Evolutionary conservation across 2,329 filamentous ascomycete genomes (phyloP), one percentile per base, ranked within the genome.

Genomic region (Huntiella abstrusa): DNA sequence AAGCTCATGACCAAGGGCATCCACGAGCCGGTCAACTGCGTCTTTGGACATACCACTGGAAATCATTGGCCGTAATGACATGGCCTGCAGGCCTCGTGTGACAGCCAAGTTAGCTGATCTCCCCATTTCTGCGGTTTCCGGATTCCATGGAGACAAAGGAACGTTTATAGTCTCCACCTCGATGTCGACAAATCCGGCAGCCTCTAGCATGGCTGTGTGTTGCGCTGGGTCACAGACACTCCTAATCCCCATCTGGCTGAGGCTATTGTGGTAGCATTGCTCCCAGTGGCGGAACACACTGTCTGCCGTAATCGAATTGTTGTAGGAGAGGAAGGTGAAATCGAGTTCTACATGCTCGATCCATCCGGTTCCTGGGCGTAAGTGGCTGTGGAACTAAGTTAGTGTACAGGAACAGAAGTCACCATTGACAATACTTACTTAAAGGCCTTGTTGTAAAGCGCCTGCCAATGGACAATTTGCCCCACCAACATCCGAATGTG

Each of bases 291-390:
- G 61, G 12, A 88, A 63, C 22, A 69, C 64, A 5, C 78, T 75
- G 34, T 73, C 62, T 3, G 61, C 53, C 8, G 72, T 67, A 11
- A 82, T 62, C 1, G 74, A 73, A 33, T 70, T 69, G 54, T 83
- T 75, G 52, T 85, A 79, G 56, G 76, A 81, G 44, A 75, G 75
- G 13, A 85, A 84, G 41, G 72, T 67, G 60, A 83, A 83, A 60
- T 96, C 85, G 46, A 96, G 80, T 59, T 96, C 88, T 41, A 93
- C 74, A 54, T 93, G 85, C 61, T 96, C 87, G 47, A 95, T 70
- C 57, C 70, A 73, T 46, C 87, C 88, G 36, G 66, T 70, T 1
- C 79, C 78, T 1, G 85, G 84, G 54, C 76, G 77, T 19, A 95
- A 68, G 57, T 92, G 83, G 45, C 80, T 85, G 52, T 22, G n/a